phyloP scores from a whole-genome alignment of 768 basidiomycete genomes.

The Daedalea quercina region DNA sequence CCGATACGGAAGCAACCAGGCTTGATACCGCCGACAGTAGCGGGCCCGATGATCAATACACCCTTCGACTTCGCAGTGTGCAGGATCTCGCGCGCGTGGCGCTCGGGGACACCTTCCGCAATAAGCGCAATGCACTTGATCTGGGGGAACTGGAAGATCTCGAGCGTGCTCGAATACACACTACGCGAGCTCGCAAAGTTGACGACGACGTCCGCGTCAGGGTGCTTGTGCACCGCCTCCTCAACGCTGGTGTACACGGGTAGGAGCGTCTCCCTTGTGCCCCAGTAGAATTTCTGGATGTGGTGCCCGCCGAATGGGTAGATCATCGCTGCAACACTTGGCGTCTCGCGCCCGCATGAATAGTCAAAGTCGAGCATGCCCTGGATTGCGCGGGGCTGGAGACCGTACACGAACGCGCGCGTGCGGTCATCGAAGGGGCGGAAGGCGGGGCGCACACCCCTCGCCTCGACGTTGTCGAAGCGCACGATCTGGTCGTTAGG shows the following conservation, averaged over 20 bases:
- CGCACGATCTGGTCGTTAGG: conserved; percentile 85
- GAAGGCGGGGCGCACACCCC: conserved; percentile 62
- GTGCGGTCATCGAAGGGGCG: conserved; percentile 90
- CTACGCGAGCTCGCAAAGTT: conserved; percentile 96
- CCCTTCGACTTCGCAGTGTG: conserved; percentile 80
- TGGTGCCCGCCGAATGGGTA: conserved; percentile 99
- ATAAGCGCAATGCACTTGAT: conserved; percentile 83
- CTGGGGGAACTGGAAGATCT: conserved; percentile 71
- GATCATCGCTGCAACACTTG: conserved; percentile 98
- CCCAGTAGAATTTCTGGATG: conserved; percentile 99
- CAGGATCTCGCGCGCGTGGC: conserved; percentile 94
- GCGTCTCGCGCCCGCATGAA: conserved; percentile 87
- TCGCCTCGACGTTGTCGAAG: conserved; percentile 53
- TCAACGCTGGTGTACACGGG: conserved; percentile 92
- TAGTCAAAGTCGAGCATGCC: conserved; percentile 99
- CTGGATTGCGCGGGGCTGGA: conserved; percentile 98
- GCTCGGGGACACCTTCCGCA: conserved; percentile 97
- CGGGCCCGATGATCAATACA: conserved; percentile 93
- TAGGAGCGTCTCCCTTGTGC: conserved; percentile 96
- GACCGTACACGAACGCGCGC: conserved; percentile 97
- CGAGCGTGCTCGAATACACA: conserved; percentile 92
- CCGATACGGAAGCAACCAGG: conserved; percentile 99
- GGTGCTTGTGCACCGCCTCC: conserved; percentile 91
- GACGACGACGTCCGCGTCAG: conserved; percentile 94
- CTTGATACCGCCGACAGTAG: conserved; percentile 99